Percentiles rank a stretch among this genome's conserved stretches.
Conservation (phyloP, 768 basidiomycete genomes). For the Candolleomyces aberdarensis region DNA sequence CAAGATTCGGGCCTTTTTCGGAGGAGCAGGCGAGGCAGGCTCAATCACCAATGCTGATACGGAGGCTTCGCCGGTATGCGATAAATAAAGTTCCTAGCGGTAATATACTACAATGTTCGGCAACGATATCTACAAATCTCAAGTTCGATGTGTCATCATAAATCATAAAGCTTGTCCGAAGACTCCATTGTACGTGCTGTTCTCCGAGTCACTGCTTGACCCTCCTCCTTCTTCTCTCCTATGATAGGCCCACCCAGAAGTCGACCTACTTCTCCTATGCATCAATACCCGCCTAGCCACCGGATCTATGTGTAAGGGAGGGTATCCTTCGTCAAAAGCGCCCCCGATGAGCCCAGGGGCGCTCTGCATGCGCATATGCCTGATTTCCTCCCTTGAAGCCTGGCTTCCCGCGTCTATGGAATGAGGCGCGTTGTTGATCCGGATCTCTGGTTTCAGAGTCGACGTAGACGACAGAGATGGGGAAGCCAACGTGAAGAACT, state of each 20-base stretch:
- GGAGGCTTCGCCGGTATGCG: not conserved
- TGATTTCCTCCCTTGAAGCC: not conserved
- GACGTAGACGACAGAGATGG: not conserved
- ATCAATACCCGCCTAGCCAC: constrained; percentile 4
- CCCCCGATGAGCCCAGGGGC: constrained; percentile 13
- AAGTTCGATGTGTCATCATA: not conserved
- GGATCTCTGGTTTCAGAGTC: not conserved
- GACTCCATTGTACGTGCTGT: not conserved
- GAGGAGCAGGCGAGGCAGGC: constrained; percentile 16
- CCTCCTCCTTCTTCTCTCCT: constrained; percentile 8
- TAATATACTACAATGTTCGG: not conserved
- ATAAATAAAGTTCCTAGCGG: not conserved
- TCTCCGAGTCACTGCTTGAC: not conserved
- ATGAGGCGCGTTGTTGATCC: not conserved
- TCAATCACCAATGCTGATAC: constrained; percentile 5
- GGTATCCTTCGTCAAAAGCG: not conserved
- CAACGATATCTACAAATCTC: not conserved
- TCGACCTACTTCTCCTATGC: constrained; percentile 25
- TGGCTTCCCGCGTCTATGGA: not conserved
- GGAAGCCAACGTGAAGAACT: constrained; percentile 1
- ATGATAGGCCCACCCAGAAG: constrained; percentile 27
- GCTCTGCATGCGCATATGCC: constrained; percentile 20
- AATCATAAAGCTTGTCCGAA: not conserved
- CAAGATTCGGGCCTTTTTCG: constrained; percentile 34
- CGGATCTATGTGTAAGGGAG: constrained; percentile 2